Conservation (phyloP, 2,329 filamentous ascomycete genomes). For the Chaetothyriales sp. region DNA sequence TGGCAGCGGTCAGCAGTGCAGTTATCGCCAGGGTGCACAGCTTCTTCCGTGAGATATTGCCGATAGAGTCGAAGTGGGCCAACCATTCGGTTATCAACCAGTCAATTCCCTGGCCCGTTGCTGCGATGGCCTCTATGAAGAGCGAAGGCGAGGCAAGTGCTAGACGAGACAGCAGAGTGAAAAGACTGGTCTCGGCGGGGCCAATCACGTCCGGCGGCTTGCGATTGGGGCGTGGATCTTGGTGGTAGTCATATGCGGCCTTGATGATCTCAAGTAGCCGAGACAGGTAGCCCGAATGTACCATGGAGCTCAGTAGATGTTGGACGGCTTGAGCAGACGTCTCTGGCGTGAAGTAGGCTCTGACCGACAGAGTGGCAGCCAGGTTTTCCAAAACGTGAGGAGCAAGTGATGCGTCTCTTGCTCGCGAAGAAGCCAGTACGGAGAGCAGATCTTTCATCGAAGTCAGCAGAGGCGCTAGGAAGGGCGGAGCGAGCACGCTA, state of each 20-base stretch:
- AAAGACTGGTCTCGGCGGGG: constrained; percentile 70
- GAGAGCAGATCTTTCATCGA: constrained; percentile 18
- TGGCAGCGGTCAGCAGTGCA: constrained; percentile 26
- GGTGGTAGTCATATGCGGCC: constrained; percentile 55
- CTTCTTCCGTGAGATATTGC: constrained; percentile 32
- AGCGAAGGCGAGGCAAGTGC: constrained; percentile 55
- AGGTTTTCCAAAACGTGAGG: constrained; percentile 26
- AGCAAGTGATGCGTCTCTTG: constrained; percentile 23
- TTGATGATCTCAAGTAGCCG: constrained; percentile 48
- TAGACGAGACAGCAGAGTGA: constrained; percentile 66
- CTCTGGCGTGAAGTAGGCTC: constrained; percentile 15
- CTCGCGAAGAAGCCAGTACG: constrained; percentile 11
- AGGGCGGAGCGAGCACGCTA: constrained; percentile 28
- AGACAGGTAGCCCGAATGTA: constrained; percentile 12
- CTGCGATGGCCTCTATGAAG: constrained; percentile 41
- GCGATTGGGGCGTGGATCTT: constrained; percentile 66
- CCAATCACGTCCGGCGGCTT: constrained; percentile 55
- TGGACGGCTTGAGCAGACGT: constrained; percentile 27
- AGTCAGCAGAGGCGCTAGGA: constrained; percentile 27
- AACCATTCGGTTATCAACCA: constrained; percentile 37
- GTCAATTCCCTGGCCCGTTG: constrained; percentile 18
- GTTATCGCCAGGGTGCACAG: constrained; percentile 32
- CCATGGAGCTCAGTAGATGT: constrained; percentile 40
- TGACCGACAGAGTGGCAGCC: constrained; percentile 19
- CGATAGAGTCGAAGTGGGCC: constrained; percentile 33